Percentiles rank a stretch among this genome's conserved stretches.
Conservation (phyloP, 768 basidiomycete species). For the Saitozyma podzolica region DNA sequence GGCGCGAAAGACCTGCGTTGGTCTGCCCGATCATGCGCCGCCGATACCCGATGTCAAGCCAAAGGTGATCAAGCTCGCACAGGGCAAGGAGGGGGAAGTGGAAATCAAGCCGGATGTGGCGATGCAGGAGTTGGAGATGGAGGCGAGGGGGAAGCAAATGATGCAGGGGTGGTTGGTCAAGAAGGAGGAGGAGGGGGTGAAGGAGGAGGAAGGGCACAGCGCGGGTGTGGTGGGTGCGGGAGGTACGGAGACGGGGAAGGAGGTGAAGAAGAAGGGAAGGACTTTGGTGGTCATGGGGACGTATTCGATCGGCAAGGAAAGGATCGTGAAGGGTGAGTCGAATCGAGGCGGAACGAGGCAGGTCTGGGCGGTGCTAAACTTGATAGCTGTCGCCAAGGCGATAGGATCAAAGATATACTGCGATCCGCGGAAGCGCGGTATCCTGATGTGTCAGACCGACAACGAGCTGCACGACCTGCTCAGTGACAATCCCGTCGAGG, state of each 20-base stretch:
- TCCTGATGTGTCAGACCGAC: constrained; percentile 81
- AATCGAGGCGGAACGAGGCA: background rate
- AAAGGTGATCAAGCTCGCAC: constrained; percentile 5
- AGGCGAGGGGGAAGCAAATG: constrained; percentile 41
- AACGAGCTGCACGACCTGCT: constrained; percentile 75
- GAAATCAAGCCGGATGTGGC: constrained; percentile 11
- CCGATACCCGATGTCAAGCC: constrained; percentile 21
- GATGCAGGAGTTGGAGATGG: constrained; percentile 23
- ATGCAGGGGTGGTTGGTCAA: constrained; percentile 54
- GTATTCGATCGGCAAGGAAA: constrained; percentile 96
- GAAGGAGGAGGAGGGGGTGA: constrained; percentile 39
- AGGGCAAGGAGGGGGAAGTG: constrained; percentile 47
- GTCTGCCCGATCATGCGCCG: constrained; percentile 33
- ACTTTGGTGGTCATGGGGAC: constrained; percentile 59
- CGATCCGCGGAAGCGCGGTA: constrained; percentile 76
- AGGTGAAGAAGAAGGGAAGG: constrained; percentile 38
- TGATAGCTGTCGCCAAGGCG: constrained; percentile 76
- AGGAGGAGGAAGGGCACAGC: constrained; percentile 24
- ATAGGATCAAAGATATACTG: constrained; percentile 83
- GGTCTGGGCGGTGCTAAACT: constrained; percentile 9
- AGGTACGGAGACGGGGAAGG: constrained; percentile 18
- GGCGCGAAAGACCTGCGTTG: constrained; percentile 61
- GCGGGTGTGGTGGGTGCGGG: constrained; percentile 32
- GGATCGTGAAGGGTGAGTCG: constrained; percentile 82
- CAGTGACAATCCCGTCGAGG: constrained; percentile 71